These are phyloP conservation scores for Russula ochroleuca DNA, from an alignment of 768 basidiomycete species.

Conservation along the genomic window DNA sequence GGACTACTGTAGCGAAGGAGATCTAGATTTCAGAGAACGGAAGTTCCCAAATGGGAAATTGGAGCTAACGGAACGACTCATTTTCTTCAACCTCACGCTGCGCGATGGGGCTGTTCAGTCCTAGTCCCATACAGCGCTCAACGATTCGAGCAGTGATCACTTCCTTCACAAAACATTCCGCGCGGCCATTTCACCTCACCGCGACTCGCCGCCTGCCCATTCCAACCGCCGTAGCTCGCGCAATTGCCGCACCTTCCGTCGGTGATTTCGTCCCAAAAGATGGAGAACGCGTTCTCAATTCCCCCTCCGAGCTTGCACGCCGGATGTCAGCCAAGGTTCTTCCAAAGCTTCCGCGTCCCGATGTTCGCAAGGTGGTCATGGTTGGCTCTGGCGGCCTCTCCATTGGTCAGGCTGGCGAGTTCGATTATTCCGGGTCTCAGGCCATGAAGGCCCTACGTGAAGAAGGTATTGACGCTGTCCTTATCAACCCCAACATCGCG, in stretches of 20 bases:
- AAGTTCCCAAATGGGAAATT: neutral
- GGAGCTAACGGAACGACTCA: neutral
- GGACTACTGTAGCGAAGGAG: too few species aligned
- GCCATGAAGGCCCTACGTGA: constrained; percentile 97
- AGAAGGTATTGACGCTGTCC: constrained; percentile 88
- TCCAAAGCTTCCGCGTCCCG: constrained; percentile 83
- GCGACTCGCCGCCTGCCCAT: constrained; percentile 8
- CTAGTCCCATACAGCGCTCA: constrained; percentile 19
- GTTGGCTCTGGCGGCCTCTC: constrained; percentile 94
- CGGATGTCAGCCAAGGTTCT: constrained; percentile 92
- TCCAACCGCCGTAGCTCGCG: constrained; percentile 26
- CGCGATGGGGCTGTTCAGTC: constrained; percentile 22
- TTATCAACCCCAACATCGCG: constrained; percentile 98
- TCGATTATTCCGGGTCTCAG: constrained; percentile 99
- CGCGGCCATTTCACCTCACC: constrained; percentile 17
- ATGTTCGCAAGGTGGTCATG: constrained; percentile 92
- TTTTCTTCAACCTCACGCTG: neutral
- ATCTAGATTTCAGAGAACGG: too few species aligned
- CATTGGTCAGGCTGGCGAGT: constrained; percentile 99
- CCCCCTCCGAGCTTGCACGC: constrained; percentile 91
- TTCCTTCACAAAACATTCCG: neutral
- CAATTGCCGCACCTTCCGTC: constrained; percentile 33
- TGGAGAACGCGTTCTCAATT: constrained; percentile 75
- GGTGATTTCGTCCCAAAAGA: constrained; percentile 31
- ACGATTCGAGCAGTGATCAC: neutral